Base-by-base conservation (phyloP, 257 asterid genomes). In the Capsicum pubescens region DNA sequence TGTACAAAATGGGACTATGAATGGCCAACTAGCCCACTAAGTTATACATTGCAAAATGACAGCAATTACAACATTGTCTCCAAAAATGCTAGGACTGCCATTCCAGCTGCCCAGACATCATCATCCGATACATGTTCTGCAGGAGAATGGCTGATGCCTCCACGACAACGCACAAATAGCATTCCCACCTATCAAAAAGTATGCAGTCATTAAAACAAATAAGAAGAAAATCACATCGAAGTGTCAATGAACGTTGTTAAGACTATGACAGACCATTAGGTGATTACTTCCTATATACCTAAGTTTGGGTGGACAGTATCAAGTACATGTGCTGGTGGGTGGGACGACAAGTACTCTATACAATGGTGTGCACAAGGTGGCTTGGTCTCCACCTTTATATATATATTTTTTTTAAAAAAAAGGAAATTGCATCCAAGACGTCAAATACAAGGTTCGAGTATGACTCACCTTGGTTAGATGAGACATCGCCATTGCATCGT, bases 401-500 rank as follows among this genome's bases (percentile, higher is more conserved):
- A 26, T 26, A 26, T 26, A 26, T 26, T 26, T 26, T 26, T 26
- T 1, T 3, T 16, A 46, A 52, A 8, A 21, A 69, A 6, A 80
- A 50, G 68, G 58, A 2, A 16, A 56, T 21, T 26, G 39, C 17
- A 16, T 77, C 50, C 46, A 17, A 77, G 52, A 7, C 3, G 16
- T 44, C 44, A 85, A n/a, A 26, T 61, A 6, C 32, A 54, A 77
- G 82, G 35, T 77, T 54, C 1, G 9, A 55, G 50, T 54, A 55
- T 54, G 79, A 72, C 85, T 58, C 58, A 92, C 97, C 96, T 92
- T 92, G 80, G 98, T 93, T 76, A 97, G 91, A 90, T 91, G 99
- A 83, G 97, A 93, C 97, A 97, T 93, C 72, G 99, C 98, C 99
- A 95, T 95, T 46, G 99, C 98, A 87, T 97, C 99, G 66, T 97